A percentile compares a stretch with the other conserved stretches of the same genome.
Evolutionary conservation across 148 eudicot species (phyloP).

Genomic region (Chenopodium quinoa): DNA sequence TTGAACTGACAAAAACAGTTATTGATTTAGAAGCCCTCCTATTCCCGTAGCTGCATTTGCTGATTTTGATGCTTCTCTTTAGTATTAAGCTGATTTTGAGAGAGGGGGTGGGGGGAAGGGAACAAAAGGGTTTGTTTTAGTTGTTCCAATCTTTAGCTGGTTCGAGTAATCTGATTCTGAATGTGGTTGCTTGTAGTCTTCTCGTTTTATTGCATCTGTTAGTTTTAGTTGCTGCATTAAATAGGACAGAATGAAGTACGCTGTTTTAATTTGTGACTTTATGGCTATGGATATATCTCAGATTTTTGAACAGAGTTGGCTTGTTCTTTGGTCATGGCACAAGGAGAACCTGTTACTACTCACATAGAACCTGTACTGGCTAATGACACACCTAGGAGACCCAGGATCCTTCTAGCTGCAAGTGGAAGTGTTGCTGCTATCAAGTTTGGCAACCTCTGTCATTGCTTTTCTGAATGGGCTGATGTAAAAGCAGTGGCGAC

Average conservation of each 20-base stretch:
- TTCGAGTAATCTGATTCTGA: not conserved
- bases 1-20: too few species aligned
- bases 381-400: conserved; percentile 47
- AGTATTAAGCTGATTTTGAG: not conserved
- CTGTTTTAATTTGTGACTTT: not conserved
- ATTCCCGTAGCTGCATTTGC: not conserved
- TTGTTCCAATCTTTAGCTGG: not conserved
- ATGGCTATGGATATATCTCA: not conserved
- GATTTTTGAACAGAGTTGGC: not conserved
- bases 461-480: conserved; percentile 91
- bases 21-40: too few species aligned
- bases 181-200: not conserved
- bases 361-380: conserved; percentile 36
- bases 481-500: conserved; percentile 91
- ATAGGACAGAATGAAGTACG: not conserved
- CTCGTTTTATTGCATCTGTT: not conserved
- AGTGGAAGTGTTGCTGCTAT: conserved; percentile 98
- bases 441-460: conserved; percentile 84
- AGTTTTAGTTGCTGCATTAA: not conserved
- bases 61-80: not conserved
- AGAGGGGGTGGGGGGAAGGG: not conserved
- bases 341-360: conserved; percentile 27
- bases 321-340: conserved; percentile 34
- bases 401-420: conserved; percentile 86
- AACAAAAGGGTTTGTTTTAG: not conserved